phyloP scores from a whole-genome alignment of 768 basidiomycete species.

The Suillus weaverae region DNA sequence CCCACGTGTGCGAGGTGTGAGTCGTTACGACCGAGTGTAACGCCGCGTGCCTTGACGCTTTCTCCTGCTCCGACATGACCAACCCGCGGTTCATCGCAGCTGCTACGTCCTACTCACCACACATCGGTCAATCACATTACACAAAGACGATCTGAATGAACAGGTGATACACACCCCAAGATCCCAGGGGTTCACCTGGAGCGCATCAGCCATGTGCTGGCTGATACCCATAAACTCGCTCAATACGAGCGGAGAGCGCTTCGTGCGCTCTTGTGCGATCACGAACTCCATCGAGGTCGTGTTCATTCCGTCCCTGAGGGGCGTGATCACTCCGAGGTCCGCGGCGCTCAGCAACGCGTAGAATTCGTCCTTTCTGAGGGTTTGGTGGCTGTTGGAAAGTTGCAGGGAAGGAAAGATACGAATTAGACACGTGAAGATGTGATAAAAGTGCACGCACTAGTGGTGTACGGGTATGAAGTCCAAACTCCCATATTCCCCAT shows the following conservation, averaged over 20 bases:
- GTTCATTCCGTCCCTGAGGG: slow-evolving; percentile 95
- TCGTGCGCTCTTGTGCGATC: slow-evolving; percentile 85
- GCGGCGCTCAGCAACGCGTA: slow-evolving; percentile 93
- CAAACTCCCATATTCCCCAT: slow-evolving; percentile 90
- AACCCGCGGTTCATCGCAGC: slow-evolving; percentile 1
- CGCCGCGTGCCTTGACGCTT: slow-evolving; percentile 56
- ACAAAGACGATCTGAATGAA: neutral
- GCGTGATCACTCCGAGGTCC: slow-evolving; percentile 93
- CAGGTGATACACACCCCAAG: slow-evolving; percentile 59
- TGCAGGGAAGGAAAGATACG: neutral
- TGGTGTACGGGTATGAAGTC: slow-evolving; percentile 98
- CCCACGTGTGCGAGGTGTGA: slow-evolving; percentile 96
- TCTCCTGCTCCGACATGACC: neutral
- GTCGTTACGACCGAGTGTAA: slow-evolving; percentile 85
- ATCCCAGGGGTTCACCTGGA: slow-evolving; percentile 96
- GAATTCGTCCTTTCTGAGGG: slow-evolving; percentile 96
- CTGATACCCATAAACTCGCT: slow-evolving; percentile 99
- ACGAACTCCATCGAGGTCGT: slow-evolving; percentile 97
- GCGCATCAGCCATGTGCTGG: slow-evolving; percentile 84
- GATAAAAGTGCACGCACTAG: slow-evolving; percentile 64
- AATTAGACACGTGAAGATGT: neutral
- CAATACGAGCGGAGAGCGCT: slow-evolving; percentile 83
- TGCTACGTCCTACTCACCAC: neutral
- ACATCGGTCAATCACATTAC: neutral
- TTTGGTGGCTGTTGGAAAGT: slow-evolving; percentile 82